A percentile compares a stretch with the other conserved stretches of the same genome.
These are phyloP conservation scores for Tuber melanosporum DNA, from an alignment of 495 filamentous ascomycete species.

Conservation along the genomic window DNA sequence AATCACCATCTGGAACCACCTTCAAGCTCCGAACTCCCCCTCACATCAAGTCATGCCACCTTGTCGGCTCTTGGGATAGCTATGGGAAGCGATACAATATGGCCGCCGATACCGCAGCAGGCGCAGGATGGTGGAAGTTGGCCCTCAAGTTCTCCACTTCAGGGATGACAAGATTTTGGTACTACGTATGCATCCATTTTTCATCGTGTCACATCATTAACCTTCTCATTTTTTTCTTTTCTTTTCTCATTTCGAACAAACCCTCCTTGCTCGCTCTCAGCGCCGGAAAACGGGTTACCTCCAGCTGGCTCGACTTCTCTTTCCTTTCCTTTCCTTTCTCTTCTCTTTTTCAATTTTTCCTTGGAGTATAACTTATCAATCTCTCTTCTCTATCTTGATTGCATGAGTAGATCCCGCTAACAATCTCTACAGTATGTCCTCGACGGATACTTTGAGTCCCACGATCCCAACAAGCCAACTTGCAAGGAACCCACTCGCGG, in stretches of 20 bases:
- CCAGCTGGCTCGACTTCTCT: not conserved
- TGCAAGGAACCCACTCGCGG: constrained; percentile 95
- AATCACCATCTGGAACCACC: constrained; percentile 41
- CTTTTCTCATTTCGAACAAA: not conserved
- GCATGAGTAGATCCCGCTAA: constrained; percentile 23
- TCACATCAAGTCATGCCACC: constrained; percentile 95
- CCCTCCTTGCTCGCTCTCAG: not conserved
- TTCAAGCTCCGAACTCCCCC: constrained; percentile 91
- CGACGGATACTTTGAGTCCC: constrained; percentile 96
- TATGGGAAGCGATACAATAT: constrained; percentile 86
- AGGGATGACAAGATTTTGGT: constrained; percentile 90
- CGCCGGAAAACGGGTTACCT: not conserved
- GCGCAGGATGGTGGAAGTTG: constrained; percentile 94
- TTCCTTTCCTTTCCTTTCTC: constrained; percentile 6
- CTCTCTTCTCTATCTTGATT: constrained; percentile 16
- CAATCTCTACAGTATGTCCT: constrained; percentile 69
- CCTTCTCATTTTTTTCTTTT: constrained; percentile 7
- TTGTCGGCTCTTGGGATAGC: constrained; percentile 97
- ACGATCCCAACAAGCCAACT: constrained; percentile 84
- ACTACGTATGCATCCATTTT: constrained; percentile 61
- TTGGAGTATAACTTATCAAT: constrained; percentile 7
- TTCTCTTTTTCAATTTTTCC: constrained; percentile 3
- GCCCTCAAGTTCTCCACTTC: constrained; percentile 81
- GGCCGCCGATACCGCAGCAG: constrained; percentile 59
- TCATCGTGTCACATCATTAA: constrained; percentile 6